Evolutionary conservation across 2,329 filamentous ascomycete species (phyloP).

Genomic region (Metarhizium rileyi): DNA sequence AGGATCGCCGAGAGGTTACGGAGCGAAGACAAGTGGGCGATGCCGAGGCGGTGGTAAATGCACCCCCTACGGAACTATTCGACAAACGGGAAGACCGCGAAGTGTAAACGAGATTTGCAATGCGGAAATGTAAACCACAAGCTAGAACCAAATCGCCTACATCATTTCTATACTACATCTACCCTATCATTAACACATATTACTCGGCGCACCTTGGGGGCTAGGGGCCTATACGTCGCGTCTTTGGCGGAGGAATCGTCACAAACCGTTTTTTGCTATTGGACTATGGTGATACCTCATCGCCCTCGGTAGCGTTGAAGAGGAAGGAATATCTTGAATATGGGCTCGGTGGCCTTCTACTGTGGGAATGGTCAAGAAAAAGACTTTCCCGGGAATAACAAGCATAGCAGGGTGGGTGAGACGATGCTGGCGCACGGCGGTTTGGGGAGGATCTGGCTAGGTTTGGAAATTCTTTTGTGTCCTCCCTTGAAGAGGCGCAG

Average conservation of each 20-base stretch:
- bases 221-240: neutral
- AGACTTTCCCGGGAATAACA: neutral
- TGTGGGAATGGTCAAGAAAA: neutral
- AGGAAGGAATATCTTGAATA: neutral
- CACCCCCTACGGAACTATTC: slow-evolving; percentile 22
- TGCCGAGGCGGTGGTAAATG: slow-evolving; percentile 64
- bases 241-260: neutral
- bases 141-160: neutral
- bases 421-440: neutral
- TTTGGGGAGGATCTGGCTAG: neutral
- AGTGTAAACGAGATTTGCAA: slow-evolving; percentile 17
- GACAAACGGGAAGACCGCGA: slow-evolving; percentile 23
- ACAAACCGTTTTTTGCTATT: neutral
- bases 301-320: neutral
- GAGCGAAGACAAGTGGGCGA: slow-evolving; percentile 88
- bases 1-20: slow-evolving; percentile 59
- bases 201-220: neutral
- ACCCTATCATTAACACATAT: neutral
- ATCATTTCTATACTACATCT: neutral
- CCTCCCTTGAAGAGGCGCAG: neutral
- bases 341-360: neutral
- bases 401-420: neutral
- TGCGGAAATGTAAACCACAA: neutral
- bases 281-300: neutral
- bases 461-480: neutral